Evolutionary conservation across 1,284 basidiomycete species (phyloP).

Genomic region (Cyathus olla): DNA sequence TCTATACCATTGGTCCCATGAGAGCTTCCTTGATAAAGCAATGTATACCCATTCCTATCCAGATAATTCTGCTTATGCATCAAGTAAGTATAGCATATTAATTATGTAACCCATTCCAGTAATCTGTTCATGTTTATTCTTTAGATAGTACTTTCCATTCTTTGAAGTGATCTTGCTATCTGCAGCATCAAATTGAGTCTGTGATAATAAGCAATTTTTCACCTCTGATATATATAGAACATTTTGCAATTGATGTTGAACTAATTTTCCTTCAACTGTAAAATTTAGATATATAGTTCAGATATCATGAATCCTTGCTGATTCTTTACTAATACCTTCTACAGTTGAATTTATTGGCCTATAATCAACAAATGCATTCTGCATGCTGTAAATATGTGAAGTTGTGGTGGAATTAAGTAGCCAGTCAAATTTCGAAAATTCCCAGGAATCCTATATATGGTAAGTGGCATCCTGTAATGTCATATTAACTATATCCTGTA

Average conservation of each 20-base stretch:
- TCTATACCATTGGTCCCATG: slow-evolving; percentile 30
- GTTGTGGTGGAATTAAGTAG: slow-evolving; percentile 21
- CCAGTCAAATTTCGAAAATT: slow-evolving; percentile 24
- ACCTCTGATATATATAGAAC: slow-evolving; percentile 22
- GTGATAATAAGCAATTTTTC: slow-evolving; percentile 27
- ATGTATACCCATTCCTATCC: slow-evolving; percentile 12
- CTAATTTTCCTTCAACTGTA: slow-evolving; percentile 14
- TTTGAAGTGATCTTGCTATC: slow-evolving; percentile 13
- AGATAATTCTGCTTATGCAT: slow-evolving; percentile 14
- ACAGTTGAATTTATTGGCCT: too few relatives aligned
- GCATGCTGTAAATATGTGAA: too few relatives aligned
- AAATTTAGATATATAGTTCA: slow-evolving; percentile 24
- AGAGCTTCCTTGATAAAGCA: slow-evolving; percentile 7
- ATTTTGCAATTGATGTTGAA: slow-evolving; percentile 21
- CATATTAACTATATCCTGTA: neutral
- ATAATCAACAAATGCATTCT: too few relatives aligned
- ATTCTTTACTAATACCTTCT: too few relatives aligned
- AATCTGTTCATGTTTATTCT: slow-evolving; percentile 10
- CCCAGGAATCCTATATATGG: slow-evolving; percentile 1
- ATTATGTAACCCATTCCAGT: slow-evolving; percentile 15
- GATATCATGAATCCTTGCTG: neutral
- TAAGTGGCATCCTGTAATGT: neutral
- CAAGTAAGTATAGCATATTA: slow-evolving; percentile 18
- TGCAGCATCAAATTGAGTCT: slow-evolving; percentile 1
- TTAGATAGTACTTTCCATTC: slow-evolving; percentile 14